A percentile compares a stretch with the other conserved stretches of the same genome.
These are phyloP conservation scores for Sugiyamaella floridensis DNA, from an alignment of 805 yeast species.

Conservation along the genomic window DNA sequence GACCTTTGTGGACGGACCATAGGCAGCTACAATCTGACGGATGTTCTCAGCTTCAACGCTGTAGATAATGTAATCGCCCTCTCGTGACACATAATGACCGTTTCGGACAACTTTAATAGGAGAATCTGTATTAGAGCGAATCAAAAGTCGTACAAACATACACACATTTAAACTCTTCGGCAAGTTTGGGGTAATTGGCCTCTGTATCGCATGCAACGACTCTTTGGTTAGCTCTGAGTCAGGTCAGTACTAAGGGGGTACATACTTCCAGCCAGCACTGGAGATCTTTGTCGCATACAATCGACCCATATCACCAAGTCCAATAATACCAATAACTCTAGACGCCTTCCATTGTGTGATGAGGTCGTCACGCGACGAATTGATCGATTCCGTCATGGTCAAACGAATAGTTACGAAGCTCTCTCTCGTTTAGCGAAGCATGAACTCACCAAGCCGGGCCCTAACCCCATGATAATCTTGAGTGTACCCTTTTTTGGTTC, in stretches of 20 bases:
- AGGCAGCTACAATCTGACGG: conserved; percentile 57
- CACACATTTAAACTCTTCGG: conserved; percentile 30
- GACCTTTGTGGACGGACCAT: conserved; percentile 78
- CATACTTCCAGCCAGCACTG: conserved; percentile 69
- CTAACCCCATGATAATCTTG: neutral
- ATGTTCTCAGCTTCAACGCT: conserved; percentile 90
- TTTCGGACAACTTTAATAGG: conserved; percentile 51
- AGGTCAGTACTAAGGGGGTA: neutral
- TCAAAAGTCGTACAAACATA: conserved; percentile 51
- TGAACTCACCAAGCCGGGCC: neutral
- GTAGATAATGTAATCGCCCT: conserved; percentile 77
- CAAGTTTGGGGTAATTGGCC: conserved; percentile 46
- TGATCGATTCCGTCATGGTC: neutral
- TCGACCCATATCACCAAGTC: conserved; percentile 95
- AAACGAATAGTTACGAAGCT: neutral
- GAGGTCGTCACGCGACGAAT: neutral
- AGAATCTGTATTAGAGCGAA: conserved; percentile 34
- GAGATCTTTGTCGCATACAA: conserved; percentile 75
- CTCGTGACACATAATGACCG: conserved; percentile 79
- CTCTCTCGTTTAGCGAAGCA: too few species aligned
- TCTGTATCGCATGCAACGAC: conserved; percentile 86
- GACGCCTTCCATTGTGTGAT: conserved; percentile 32
- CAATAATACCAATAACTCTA: conserved; percentile 80
- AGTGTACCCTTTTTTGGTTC: too few species aligned
- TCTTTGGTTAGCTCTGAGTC: conserved; percentile 15